Evolutionary conservation across 305 asterid species (phyloP), one percentile per base, ranked within the genome.

Genomic region (Ilex paraguariensis): DNA sequence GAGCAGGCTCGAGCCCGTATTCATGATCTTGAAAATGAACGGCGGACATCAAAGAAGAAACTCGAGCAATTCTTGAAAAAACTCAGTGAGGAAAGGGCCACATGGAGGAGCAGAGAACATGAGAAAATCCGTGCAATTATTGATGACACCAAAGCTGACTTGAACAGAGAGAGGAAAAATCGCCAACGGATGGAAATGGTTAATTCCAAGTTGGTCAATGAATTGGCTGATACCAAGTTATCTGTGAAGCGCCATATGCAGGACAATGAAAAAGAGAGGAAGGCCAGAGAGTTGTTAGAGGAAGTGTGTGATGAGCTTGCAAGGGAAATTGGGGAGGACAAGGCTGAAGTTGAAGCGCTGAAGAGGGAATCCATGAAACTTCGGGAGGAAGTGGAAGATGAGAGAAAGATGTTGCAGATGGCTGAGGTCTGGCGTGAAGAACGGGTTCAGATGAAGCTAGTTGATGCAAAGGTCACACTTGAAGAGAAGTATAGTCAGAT

Each of bases 341-440:
- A 75, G 21, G 86, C 64, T 0, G 76, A 77, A 36, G 63, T 78
- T 3, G 74, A 50, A 61, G 82, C 72, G 4, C 42, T 85, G 73
- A 74, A 64, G 73, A 58, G 61, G 33, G 77, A 73, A 45, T 56
- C 13, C 9, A 46, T 58, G 17, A 78, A 72, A 49, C 51, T 87
- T 42, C 70, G 50, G 39, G 75, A 71, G 63, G 85, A 81, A 54
- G 78, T 73, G 46, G 91, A 75, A 50, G 72, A 80, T 40, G 87
- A 81, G 72, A 74, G 84, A 58, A 78, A 46, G 51, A 75, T 87
- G 83, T 67, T 73, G 70, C 91, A 81, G 59, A 6, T 83, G 36
- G 74, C 79, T 28, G 91, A 85, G 83, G 84, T 77, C 60, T 81
- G 86, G 93, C 77, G 80, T 7, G 95, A 87, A 68, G 94, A 85